Conservation (phyloP, 805 yeast genomes). For the Soucietia sequanensis region DNA sequence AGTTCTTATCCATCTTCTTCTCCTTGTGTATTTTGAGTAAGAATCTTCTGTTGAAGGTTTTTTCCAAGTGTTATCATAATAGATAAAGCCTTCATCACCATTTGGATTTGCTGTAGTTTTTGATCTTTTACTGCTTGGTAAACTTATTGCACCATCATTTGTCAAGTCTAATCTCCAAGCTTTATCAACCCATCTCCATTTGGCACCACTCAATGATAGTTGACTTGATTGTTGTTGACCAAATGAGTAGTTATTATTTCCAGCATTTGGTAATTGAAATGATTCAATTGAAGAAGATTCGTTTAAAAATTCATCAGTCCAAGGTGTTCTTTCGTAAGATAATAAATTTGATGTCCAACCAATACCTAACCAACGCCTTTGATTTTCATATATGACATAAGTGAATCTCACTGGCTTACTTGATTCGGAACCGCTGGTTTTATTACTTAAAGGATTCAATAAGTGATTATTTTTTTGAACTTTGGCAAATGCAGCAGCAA, state of each 20-base stretch:
- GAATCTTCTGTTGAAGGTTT: slow-evolving; percentile 85
- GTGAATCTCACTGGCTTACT: slow-evolving; percentile 72
- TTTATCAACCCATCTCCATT: slow-evolving; percentile 94
- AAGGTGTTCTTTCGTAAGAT: slow-evolving; percentile 90
- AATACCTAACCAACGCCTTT: slow-evolving; percentile 94
- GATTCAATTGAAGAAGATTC: slow-evolving; percentile 75
- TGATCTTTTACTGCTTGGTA: slow-evolving; percentile 56
- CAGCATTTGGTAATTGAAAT: slow-evolving; percentile 78
- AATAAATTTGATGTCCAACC: slow-evolving; percentile 95
- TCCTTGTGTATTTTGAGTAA: slow-evolving; percentile 85
- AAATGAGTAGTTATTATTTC: slow-evolving; percentile 26
- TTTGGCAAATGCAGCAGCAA: slow-evolving; percentile 56
- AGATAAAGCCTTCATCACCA: slow-evolving; percentile 81
- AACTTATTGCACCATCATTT: slow-evolving; percentile 79
- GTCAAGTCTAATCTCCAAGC: slow-evolving; percentile 90
- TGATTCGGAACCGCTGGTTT: slow-evolving; percentile 7
- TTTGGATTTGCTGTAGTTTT: slow-evolving; percentile 68
- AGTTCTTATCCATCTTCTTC: slow-evolving; percentile 94
- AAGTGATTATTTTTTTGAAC: slow-evolving; percentile 39
- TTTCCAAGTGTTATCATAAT: slow-evolving; percentile 93
- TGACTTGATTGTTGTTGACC: slow-evolving; percentile 27
- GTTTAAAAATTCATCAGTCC: slow-evolving; percentile 96
- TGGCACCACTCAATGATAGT: slow-evolving; percentile 57
- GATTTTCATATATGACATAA: slow-evolving; percentile 90
- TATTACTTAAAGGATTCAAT: slow-evolving; percentile 14